Evolutionary conservation across 192 early-diverging fungal genomes (phyloP).

Genomic region (Entomortierella chlamydospora): DNA sequence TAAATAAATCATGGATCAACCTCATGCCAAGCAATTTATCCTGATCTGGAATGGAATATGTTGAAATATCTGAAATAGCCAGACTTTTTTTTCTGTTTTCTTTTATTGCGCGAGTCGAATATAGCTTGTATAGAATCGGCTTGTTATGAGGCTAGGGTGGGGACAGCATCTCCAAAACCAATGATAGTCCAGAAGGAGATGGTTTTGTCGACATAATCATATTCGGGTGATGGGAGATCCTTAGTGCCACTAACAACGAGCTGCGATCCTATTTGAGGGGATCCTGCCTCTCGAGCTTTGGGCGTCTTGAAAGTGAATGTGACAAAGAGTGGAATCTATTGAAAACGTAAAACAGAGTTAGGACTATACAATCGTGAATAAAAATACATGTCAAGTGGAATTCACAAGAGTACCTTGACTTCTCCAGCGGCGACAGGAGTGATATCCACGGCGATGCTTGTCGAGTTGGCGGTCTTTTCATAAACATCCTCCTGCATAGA

Average conservation of each 20-base stretch:
- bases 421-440: constrained; percentile 62
- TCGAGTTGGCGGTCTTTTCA: constrained; percentile 72
- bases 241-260: constrained; percentile 38
- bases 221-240: constrained; percentile 16
- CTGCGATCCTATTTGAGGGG: constrained; percentile 34
- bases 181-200: constrained; percentile 72
- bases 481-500: constrained; percentile 64
- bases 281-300: constrained; percentile 30
- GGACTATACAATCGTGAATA: not conserved
- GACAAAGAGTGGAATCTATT: constrained; percentile 72
- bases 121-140: not conserved
- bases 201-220: constrained; percentile 57
- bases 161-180: constrained; percentile 63
- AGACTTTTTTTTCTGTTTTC: no score
- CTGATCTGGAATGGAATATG: no score
- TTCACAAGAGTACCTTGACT: constrained; percentile 56
- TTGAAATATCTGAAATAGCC: no score
- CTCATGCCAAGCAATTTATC: no score
- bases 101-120: not conserved
- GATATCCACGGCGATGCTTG: constrained; percentile 69
- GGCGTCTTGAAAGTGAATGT: constrained; percentile 63
- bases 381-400: not conserved
- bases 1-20: no score
- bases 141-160: constrained; percentile 26
- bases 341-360: not conserved